phyloP scores from a whole-genome alignment of 257 asterid species.

The Mitragyna speciosa region DNA sequence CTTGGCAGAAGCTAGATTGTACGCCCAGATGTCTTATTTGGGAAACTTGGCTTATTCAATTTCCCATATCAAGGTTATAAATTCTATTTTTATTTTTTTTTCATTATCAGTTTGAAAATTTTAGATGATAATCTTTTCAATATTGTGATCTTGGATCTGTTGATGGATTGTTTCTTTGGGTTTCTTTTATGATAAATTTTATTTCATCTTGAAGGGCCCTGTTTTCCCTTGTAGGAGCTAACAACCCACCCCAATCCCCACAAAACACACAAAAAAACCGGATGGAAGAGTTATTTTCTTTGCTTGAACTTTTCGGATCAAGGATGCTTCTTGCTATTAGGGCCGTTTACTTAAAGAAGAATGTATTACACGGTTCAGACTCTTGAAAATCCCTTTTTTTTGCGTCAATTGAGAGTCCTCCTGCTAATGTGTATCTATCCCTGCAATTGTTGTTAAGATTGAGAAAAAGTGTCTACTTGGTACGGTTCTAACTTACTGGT shows the following conservation, averaged over 20 bases:
- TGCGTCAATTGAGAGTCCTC: neutral
- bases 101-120: neutral
- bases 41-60: constrained; percentile 86
- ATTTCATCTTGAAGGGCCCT: neutral
- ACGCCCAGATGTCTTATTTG: constrained; percentile 74
- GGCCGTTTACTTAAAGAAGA: neutral
- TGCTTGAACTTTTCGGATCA: neutral
- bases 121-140: neutral
- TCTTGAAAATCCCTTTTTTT: neutral
- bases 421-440: neutral
- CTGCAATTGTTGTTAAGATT: neutral
- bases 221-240: neutral
- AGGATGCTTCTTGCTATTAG: neutral
- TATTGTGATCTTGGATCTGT: constrained; percentile 2
- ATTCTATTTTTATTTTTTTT: too few species aligned
- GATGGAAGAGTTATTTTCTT: neutral
- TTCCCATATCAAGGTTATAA: constrained; percentile 73
- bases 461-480: neutral
- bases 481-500: neutral
- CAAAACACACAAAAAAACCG: too few species aligned
- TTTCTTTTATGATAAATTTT: neutral
- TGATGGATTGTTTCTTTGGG: neutral
- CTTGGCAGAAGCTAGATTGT: constrained; percentile 72
- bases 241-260: too few species aligned
- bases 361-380: neutral